Evolutionary conservation across 306 rosid species (phyloP), one percentile per base, ranked within the genome.

Genomic region (Corylus avellana): DNA sequence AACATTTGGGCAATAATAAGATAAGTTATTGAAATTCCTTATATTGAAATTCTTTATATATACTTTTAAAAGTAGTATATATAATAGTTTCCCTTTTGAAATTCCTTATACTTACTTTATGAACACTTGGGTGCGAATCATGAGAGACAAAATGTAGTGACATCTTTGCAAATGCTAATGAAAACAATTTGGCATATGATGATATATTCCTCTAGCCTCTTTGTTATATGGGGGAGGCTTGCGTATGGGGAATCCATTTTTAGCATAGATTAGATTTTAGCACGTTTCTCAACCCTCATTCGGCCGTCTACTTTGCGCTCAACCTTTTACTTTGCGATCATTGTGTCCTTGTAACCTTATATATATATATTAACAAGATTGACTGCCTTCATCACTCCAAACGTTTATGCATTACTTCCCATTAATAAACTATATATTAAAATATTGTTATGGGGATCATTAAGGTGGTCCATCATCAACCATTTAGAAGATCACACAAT

Each of bases 241-340:
- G 42, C 82, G 80, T 42, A 85, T 87, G 92, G 94, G 81, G 88
- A 84, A 85, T 88, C 84, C 79, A 67, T 77, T 79, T 84, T 84
- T 35, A 75, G 70, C 37, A 79, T 63, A 25, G 32, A 44, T 49
- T 78, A 39, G 68, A 85, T 82, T 89, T 53, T 4, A 32, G 74
- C 91, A 90, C 90, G 79, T 80, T 80, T 84, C 87, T 50, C 74
- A 67, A 66, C 84, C 39, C 82, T 77, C 62, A 88, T 84, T 90
- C 86, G 85, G 64, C 86, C 54, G 73, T 59, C 12, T 55, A 47
- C 51, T 74, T 81, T 66, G 39, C 37, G 68, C 37, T 72, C 67
- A 71, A 62, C 46, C 78, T 48, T 57, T 56, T 14, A 50, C 16
- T 50, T 50, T 50, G 7, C 2, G 7, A 54, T 54, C 18, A 54